Evolutionary conservation across 2,329 filamentous ascomycete species (phyloP), one percentile per base, ranked within the genome.

Genomic region (Periconia macrospinosa): DNA sequence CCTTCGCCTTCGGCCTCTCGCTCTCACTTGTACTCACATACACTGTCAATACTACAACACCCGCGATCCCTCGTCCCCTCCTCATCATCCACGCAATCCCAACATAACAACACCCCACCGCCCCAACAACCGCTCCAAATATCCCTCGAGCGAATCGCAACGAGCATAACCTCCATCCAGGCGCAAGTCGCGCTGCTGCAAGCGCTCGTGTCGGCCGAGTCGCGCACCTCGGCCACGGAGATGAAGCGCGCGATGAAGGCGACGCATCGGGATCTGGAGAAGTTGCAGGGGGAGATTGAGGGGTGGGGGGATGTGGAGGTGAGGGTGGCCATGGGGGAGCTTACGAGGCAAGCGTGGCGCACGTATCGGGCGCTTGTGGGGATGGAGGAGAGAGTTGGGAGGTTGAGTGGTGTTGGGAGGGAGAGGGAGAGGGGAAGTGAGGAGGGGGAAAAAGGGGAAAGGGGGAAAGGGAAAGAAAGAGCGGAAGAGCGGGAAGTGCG

Each of bases 241-340:
- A 62, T 65, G 13, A 66, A 67, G 53, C 49, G 56, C 20, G 53
- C 57, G 9, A 45, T 67, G 13, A 63, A 62, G 50, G 54, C 49
- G 11, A 54, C 59, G 15, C 61, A 67, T 41, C 53, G 59, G 13
- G 52, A 56, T 7, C 23, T 69, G n/a, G 66, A 69, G 20, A 65
- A 57, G 37, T 44, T 68, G 8, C 55, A 61, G 19, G 20, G 41
- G 3, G 49, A 53, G 48, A 17, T 30, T 17, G n/a, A n/a, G 17
- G 45, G 45, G 14, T 13, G 14, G 2, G 41, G 14, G 2, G 41
- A 40, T 42, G 33, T 14, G 2, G 41, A 40, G 35, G 33, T 14
- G 18, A 30, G 30, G 10, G 15, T 30, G 7, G 45, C 30, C 10
- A 47, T 64, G 5, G 49, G 47, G 19, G 56, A 61, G 9, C 53